Percentiles rank a stretch among this genome's conserved stretches.
These are phyloP conservation scores for Diaporthe batatas DNA, from an alignment of 2,329 filamentous ascomycete species.

Conservation along the genomic window DNA sequence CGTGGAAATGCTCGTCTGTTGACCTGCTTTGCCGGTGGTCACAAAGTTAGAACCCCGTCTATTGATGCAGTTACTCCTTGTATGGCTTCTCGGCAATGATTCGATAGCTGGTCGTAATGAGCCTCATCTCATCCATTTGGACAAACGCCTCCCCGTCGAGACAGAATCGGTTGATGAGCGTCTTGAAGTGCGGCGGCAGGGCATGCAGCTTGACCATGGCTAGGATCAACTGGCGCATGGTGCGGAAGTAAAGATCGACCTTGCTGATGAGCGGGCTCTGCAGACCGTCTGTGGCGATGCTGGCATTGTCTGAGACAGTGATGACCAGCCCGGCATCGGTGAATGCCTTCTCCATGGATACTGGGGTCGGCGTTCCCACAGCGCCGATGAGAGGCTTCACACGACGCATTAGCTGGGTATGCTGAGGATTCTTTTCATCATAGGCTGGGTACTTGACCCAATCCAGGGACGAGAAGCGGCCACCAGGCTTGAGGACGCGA, in stretches of 20 bases:
- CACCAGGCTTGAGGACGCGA: conserved; percentile 64
- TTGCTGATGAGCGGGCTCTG: conserved; percentile 67
- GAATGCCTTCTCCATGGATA: conserved; percentile 60
- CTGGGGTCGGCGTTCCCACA: conserved; percentile 66
- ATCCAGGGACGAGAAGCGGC: conserved; percentile 64
- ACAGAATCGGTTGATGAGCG: conserved; percentile 65
- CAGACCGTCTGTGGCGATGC: conserved; percentile 58
- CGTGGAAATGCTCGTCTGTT: background rate
- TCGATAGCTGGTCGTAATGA: conserved; percentile 66
- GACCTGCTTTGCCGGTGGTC: background rate
- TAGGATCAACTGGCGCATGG: conserved; percentile 62
- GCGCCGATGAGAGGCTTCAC: conserved; percentile 69
- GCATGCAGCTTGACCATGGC: conserved; percentile 61
- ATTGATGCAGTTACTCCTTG: background rate
- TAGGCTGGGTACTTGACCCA: conserved; percentile 67
- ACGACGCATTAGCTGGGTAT: conserved; percentile 65
- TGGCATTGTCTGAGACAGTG: conserved; percentile 63
- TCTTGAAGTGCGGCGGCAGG: conserved; percentile 65
- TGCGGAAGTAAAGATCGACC: conserved; percentile 67
- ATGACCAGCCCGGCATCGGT: conserved; percentile 62
- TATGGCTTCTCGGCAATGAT: conserved; percentile 63
- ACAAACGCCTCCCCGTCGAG: conserved; percentile 67
- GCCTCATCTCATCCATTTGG: conserved; percentile 67
- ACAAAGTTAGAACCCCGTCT: background rate
- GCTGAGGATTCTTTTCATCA: conserved; percentile 59